A percentile compares a stretch with the other conserved stretches of the same genome.
Conservation (phyloP, 2,329 filamentous ascomycete species). For the Plectosphaerella plurivora region DNA sequence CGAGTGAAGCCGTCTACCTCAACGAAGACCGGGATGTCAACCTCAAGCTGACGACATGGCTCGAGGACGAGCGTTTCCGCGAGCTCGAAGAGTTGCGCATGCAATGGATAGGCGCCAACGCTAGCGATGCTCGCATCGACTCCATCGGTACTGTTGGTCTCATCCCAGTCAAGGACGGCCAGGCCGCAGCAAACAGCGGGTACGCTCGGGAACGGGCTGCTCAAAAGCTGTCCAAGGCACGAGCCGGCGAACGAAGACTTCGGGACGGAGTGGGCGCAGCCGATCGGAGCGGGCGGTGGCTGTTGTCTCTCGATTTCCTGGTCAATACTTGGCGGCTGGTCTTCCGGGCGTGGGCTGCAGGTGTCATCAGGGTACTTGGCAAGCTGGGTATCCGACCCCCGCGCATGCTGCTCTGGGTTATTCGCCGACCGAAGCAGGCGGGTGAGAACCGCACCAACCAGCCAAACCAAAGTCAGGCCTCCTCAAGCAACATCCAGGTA, state of each 20-base stretch:
- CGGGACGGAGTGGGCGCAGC: conserved; percentile 71
- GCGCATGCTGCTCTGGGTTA: conserved; percentile 54
- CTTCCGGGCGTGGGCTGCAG: conserved; percentile 51
- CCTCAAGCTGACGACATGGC: conserved; percentile 76
- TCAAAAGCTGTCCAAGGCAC: conserved; percentile 47
- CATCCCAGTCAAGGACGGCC: conserved; percentile 46
- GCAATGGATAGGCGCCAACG: conserved; percentile 43
- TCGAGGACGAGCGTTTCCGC: conserved; percentile 79
- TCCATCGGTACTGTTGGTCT: conserved; percentile 50
- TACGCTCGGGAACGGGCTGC: conserved; percentile 69
- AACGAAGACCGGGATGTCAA: conserved; percentile 80
- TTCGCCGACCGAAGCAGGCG: conserved; percentile 30
- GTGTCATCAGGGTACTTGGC: conserved; percentile 48
- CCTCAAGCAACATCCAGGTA: conserved; percentile 30
- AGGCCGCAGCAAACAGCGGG: conserved; percentile 43
- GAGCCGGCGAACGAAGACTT: conserved; percentile 36
- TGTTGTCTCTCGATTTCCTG: conserved; percentile 71
- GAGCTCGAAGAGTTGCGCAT: conserved; percentile 64
- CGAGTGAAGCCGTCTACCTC: conserved; percentile 91
- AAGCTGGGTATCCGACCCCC: conserved; percentile 60
- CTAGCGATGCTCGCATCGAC: conserved; percentile 45
- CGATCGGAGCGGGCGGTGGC: conserved; percentile 74
- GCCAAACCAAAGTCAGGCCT: not conserved
- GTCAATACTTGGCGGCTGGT: conserved; percentile 67
- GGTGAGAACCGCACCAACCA: conserved; percentile 9